phyloP scores from a whole-genome alignment of 225 moss, liverwort and hornwort species.

The Asterella californica region DNA sequence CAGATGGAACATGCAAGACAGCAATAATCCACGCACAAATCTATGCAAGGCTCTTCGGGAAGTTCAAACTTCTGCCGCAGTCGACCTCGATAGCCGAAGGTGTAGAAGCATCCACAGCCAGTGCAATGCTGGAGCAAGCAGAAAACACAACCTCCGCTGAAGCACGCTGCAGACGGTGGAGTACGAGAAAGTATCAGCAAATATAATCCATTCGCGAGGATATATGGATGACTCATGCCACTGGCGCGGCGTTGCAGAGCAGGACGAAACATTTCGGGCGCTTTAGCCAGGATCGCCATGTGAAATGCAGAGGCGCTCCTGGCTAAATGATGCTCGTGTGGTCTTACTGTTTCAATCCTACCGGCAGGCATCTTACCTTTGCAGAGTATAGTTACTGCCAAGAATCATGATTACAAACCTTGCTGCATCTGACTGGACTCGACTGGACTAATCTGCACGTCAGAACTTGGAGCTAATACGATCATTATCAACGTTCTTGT shows the following conservation, averaged over 20 bases:
- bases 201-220: too few relatives aligned
- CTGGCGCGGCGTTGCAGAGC: not conserved
- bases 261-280: not conserved
- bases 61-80: slow-evolving; percentile 56
- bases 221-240: too few relatives aligned
- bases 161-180: slow-evolving; percentile 36
- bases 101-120: slow-evolving; percentile 47
- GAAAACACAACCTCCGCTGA: slow-evolving; percentile 37
- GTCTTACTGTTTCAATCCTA: not conserved
- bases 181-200: too few relatives aligned
- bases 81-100: slow-evolving; percentile 40
- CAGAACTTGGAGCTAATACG: not conserved
- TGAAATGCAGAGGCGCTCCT: too few relatives aligned
- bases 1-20: slow-evolving; percentile 43
- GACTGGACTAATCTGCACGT: too few relatives aligned
- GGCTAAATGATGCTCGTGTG: too few relatives aligned
- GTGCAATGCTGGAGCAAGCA: slow-evolving; percentile 25
- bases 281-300: not conserved
- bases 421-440: too few relatives aligned
- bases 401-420: too few relatives aligned
- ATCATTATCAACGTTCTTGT: not conserved
- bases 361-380: not conserved
- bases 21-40: slow-evolving; percentile 48
- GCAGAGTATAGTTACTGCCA: too few relatives aligned
- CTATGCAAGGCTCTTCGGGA: slow-evolving; percentile 41